Base-by-base conservation (phyloP, 2,329 filamentous ascomycete species). In the Aciculosporium take region DNA sequence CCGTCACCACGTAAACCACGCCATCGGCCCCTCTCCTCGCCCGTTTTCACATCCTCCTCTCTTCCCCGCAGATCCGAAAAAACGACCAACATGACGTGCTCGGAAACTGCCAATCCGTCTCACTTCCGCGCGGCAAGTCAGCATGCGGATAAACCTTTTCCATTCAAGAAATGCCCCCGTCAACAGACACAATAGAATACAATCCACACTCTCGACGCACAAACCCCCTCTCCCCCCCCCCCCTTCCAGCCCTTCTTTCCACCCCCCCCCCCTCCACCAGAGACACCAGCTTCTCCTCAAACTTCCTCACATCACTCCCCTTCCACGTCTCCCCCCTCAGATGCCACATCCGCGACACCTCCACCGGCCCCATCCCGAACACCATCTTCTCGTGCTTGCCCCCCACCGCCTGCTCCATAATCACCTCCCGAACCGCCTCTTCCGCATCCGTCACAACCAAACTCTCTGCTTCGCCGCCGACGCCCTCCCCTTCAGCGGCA, bases 221-320 rank as follows among this genome's bases (percentile, higher is more conserved):
- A 29, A 29, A n/a, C 27, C 27, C 12, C 5, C n/a, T n/a, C n/a
- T n/a, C 7, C 30, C 17, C 34, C 21, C 3, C 6, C n/a, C 31
- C 7, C 13, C 8, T 8, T 21, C 13, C 18, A 30, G 21, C 18
- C 18, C 33, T 12, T 39, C 28, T n/a, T 32, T 5, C 6, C 37
- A n/a, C 7, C 7, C 7, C 48, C 48, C 54, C 46, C 24, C 35
- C 37, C 46, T 37, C 21, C 45, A 58, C 36, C 45, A 65, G 44
- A 37, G 58, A 54, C 31, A 49, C 47, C 36, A 66, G 42, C 56
- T 66, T 67, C 23, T 46, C 55, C 55, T 66, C 57, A 42, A 67
- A 67, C 30, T 49, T 53, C 39, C 56, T 53, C 37, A 58, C 53
- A 24, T 65, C 56, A 35, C 46, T 50, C 12, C 45, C 45, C 17